These are phyloP conservation scores for Tritrichomonas foetus DNA, from an alignment of 208 protist species.

Conservation along the genomic window DNA sequence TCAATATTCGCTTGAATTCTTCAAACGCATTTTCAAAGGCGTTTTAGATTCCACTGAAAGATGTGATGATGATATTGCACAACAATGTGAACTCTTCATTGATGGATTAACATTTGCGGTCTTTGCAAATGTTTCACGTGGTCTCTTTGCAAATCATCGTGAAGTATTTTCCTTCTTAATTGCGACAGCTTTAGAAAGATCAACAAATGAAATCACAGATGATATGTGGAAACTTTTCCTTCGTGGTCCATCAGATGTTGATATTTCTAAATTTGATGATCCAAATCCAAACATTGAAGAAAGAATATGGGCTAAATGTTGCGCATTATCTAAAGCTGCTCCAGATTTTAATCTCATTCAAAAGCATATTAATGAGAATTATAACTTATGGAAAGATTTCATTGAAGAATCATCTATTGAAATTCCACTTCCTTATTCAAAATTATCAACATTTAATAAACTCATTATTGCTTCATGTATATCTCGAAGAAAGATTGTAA, in stretches of 20 bases:
- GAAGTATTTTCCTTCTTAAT: conserved; percentile 82
- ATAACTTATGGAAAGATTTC: not conserved
- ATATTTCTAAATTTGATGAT: not conserved
- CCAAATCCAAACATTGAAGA: not conserved
- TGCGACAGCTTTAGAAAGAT: conserved; percentile 69
- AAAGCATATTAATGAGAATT: not conserved
- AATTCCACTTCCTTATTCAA: not conserved
- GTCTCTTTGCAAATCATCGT: conserved; percentile 95
- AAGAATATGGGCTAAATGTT: not conserved
- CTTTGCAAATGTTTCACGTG: conserved; percentile 87
- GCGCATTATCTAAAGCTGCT: not conserved
- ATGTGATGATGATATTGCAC: conserved; percentile 59
- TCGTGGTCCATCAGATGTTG: conserved; percentile 42
- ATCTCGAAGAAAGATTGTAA: not conserved
- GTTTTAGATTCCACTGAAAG: conserved; percentile 71
- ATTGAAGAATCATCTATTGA: not conserved
- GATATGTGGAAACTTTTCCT: conserved; percentile 60
- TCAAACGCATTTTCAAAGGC: conserved; percentile 79
- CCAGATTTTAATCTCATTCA: not conserved
- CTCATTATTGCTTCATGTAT: not conserved
- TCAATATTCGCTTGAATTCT: conserved; percentile 93
- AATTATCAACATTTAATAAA: not conserved
- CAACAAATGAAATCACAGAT: conserved; percentile 52
- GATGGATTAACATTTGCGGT: conserved; percentile 71
- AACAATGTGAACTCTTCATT: conserved; percentile 73